Base-by-base conservation (phyloP, 2,329 filamentous ascomycete species). In the Colletotrichum salicis region DNA sequence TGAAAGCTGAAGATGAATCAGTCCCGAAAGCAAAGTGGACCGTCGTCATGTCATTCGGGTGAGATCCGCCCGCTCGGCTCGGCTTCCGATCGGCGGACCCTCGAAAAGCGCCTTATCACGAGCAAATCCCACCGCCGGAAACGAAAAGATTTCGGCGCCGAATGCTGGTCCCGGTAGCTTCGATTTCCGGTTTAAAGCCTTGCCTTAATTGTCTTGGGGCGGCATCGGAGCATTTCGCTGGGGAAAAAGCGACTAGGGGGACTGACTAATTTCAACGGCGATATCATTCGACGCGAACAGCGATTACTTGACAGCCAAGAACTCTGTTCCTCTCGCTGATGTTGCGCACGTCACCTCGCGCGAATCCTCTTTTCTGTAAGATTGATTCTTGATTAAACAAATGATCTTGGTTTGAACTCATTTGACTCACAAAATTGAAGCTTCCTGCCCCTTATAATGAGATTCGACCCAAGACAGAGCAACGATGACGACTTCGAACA, bases 1-100 rank as follows among this genome's bases (percentile, higher is more conserved):
- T n/a, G 1, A 22, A 55, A 55, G 52, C 52, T 55, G 5, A 29
- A 15, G 22, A 27, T 27, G 22, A 22, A 27, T 13, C 5, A 1
- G 41, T 1, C 6, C 1, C 33, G 15, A 33, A 55, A 22, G 11
- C 27, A 2, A 29, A 55, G 61, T 62, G 59, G 59, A 52, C 7
- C 45, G 5, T 12, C 61, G 15, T 7, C 22, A 5, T 22, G 15
- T 7, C 22, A 5, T 22, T 64, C 61, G 61, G 61, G 51, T 31
- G 31, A 31, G 61, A 64, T 19, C 61, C 61, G 61, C 19, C 33
- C 51, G 35, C 61, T 64, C 61, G 61, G 61, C 61, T 55, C 51
- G 24, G 35, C 61, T 56, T 56, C 61, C 61, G 61, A 64, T 64
- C 51, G 33, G 61, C 59, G 19, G 27, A 13, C 11, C 19, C 35